phyloP scores from a whole-genome alignment of 164 flowering plant species.

The Stephania cephalantha region DNA sequence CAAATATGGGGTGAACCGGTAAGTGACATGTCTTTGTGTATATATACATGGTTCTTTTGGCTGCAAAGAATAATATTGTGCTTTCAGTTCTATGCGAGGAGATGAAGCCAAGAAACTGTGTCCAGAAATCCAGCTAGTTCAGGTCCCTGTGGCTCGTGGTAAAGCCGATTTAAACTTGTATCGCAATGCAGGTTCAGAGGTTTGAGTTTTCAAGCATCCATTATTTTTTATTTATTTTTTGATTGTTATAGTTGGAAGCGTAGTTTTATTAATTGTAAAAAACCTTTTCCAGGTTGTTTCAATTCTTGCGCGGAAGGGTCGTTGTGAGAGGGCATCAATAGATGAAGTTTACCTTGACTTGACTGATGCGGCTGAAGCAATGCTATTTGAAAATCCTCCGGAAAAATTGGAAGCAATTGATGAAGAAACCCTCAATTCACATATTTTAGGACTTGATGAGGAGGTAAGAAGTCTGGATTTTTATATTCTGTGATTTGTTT shows the following conservation, averaged over 20 bases:
- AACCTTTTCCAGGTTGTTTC: slow-evolving; percentile 60
- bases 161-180: slow-evolving; percentile 82
- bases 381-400: slow-evolving; percentile 71
- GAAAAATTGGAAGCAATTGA: slow-evolving; percentile 52
- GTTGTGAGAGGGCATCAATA: slow-evolving; percentile 95
- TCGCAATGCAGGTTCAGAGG: slow-evolving; percentile 95
- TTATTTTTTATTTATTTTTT: background rate
- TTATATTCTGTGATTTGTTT: background rate
- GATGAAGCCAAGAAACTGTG: slow-evolving; percentile 87
- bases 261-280: background rate
- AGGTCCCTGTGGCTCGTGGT: slow-evolving; percentile 92
- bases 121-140: slow-evolving; percentile 77
- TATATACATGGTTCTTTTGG: background rate
- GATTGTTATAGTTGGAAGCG: background rate
- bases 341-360: slow-evolving; percentile 97
- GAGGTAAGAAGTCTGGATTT: slow-evolving; percentile 30
- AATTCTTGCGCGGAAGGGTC: slow-evolving; percentile 76
- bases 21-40: background rate
- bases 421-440: slow-evolving; percentile 75
- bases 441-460: slow-evolving; percentile 66
- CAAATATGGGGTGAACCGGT: slow-evolving; percentile 93
- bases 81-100: slow-evolving; percentile 85
- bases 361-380: slow-evolving; percentile 76
- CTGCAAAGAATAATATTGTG: background rate
- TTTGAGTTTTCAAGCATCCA: slow-evolving; percentile 14